Evolutionary conservation across 2,329 filamentous ascomycete species (phyloP), one percentile per base, ranked within the genome.

Genomic region (Stagonosporopsis rhizophila): DNA sequence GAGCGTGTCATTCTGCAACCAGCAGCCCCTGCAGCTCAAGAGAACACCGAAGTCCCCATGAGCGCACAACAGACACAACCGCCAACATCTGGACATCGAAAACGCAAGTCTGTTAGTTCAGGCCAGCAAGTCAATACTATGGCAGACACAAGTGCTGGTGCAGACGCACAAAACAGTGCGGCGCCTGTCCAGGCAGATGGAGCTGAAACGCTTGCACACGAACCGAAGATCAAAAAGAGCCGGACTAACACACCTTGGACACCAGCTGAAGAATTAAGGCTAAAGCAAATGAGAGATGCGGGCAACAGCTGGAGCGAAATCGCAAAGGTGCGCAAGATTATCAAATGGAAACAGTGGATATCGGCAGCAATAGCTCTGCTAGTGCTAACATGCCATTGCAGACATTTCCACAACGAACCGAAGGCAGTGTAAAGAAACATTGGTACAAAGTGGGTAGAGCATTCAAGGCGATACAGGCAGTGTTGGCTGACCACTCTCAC

Each of bases 221-320:
- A 75, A 62, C 76, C 66, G 53, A 71, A 82, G 6, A 82, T 85
- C 44, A 99, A 98, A 81, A 97, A 97, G 81, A 95, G 92, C 69
- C 85, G 95, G 58, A 98, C 95, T n/a, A 99, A 99, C 74, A 99
- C 95, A 2, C 95, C 95, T 0, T 99, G 95, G 95, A 97, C 93
- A 2, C 91, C 94, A 2, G 90, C 90, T 30, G 95, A 99, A 76
- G 95, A 99, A 78, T 87, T 94, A 73, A 84, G 92, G 41, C 81
- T 99, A 67, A 98, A 98, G 82, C 87, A 89, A 65, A 96, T 99
- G 92, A 86, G 95, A 69, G 95, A 98, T 77, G 86, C 89, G 1
- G 93, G 94, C 11, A 93, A 90, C 68, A 96, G 91, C 71, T 99
- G 95, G 95, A 96, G 92, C 44, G 95, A 98, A 71, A 99, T 99